phyloP scores from a whole-genome alignment of 1,284 basidiomycete genomes.

The Microbotryomycetes sp. region DNA sequence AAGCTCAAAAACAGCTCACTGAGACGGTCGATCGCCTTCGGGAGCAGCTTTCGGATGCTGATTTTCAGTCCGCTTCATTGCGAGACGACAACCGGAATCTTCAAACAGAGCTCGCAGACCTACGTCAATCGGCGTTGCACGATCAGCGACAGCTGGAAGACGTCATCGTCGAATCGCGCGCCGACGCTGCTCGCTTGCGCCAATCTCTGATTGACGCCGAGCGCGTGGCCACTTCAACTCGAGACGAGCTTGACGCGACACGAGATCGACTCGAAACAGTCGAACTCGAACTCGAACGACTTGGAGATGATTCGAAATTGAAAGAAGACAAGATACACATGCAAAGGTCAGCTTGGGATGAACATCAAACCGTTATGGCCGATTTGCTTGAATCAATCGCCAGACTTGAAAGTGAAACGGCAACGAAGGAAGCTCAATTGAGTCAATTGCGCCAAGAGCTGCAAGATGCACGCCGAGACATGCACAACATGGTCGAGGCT shows the following conservation, averaged over 20 bases:
- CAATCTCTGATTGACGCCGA: not conserved
- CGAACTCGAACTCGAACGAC: conserved; percentile 6
- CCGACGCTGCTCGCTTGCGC: not conserved
- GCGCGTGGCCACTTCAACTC: not conserved
- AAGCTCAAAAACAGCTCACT: not conserved
- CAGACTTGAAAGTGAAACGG: conserved; percentile 8
- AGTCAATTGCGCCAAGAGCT: not conserved
- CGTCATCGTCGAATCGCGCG: conserved; percentile 4
- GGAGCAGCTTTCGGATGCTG: not conserved
- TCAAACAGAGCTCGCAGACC: not conserved
- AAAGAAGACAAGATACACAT: conserved; percentile 9
- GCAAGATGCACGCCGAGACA: not conserved
- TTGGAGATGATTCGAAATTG: not conserved
- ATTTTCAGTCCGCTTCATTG: conserved; percentile 3
- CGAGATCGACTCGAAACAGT: conserved; percentile 2
- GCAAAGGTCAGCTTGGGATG: conserved; percentile 3
- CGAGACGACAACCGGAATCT: not conserved
- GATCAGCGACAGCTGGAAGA: conserved; percentile 11
- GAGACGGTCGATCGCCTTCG: not conserved
- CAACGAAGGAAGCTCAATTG: not conserved
- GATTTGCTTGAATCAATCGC: conserved; percentile 14
- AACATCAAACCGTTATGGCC: conserved; percentile 5
- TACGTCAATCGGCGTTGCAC: not conserved
- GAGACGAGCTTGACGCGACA: conserved; percentile 18
- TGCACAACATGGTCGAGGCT: conserved; percentile 11